Percentiles rank a stretch among this genome's conserved stretches.
These are phyloP conservation scores for Raddia guianensis DNA, from an alignment of 176 grass and related monocot species.

Conservation along the genomic window DNA sequence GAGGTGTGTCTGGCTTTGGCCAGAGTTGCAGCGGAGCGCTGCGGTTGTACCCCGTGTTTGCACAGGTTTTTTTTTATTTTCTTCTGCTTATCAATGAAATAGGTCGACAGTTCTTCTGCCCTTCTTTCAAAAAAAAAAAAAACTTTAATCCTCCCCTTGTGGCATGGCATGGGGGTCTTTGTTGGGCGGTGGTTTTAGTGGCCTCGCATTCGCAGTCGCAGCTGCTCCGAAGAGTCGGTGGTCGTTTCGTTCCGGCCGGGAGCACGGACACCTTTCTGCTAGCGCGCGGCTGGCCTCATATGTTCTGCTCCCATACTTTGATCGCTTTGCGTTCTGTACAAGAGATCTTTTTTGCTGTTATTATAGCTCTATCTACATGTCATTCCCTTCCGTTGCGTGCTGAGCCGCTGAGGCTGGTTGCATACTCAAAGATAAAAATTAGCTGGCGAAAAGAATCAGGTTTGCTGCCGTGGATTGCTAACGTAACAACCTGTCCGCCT, in stretches of 20 bases:
- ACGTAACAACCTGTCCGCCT: neutral
- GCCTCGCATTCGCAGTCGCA: neutral
- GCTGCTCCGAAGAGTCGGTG: neutral
- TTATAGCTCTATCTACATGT: neutral
- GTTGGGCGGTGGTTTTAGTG: conserved; percentile 18
- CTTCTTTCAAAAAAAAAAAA: too few relatives aligned
- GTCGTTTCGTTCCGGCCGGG: conserved; percentile 3
- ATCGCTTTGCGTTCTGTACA: conserved; percentile 13
- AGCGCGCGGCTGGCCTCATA: neutral
- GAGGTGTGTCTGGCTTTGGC: too few relatives aligned
- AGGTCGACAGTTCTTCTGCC: too few relatives aligned
- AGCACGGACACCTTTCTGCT: neutral
- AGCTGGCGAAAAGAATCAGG: neutral
- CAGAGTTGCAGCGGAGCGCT: too few relatives aligned
- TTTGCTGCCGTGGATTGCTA: neutral
- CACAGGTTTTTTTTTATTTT: too few relatives aligned
- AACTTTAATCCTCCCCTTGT: conserved; percentile 28
- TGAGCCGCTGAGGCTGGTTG: neutral
- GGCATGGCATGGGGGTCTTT: neutral
- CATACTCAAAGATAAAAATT: neutral
- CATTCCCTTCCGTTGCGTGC: neutral
- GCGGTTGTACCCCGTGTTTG: too few relatives aligned
- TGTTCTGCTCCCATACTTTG: neutral
- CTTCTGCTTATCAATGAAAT: too few relatives aligned
- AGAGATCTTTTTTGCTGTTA: neutral